Evolutionary conservation across 768 basidiomycete species (phyloP).

Genomic region (Trametes cingulata): DNA sequence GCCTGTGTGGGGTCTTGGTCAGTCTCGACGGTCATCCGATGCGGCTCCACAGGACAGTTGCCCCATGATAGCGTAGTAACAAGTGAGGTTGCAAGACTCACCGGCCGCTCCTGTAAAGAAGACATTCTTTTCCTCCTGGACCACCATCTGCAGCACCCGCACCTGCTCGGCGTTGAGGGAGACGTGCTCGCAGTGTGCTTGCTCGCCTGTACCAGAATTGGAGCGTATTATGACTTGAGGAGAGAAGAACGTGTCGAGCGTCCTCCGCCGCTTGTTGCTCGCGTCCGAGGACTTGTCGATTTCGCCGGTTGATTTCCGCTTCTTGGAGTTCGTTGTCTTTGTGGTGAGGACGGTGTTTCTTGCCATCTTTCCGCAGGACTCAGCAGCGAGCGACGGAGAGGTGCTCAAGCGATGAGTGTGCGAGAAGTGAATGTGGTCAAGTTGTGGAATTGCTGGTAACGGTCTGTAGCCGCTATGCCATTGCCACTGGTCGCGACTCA

Average conservation of each 20-base stretch:
- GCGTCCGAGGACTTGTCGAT: conserved; percentile 9
- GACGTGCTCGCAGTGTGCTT: conserved; percentile 33
- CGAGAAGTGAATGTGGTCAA: neutral
- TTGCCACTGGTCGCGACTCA: conserved; percentile 5
- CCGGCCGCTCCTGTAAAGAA: conserved; percentile 75
- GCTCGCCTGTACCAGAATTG: conserved; percentile 14
- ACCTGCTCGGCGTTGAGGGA: conserved; percentile 56
- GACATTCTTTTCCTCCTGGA: conserved; percentile 58
- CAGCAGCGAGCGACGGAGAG: neutral
- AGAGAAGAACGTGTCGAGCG: conserved; percentile 38
- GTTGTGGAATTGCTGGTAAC: neutral
- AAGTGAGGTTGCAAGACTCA: conserved; percentile 30
- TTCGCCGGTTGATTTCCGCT: conserved; percentile 35
- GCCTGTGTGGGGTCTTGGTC: conserved; percentile 38
- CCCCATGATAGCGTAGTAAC: too few relatives aligned
- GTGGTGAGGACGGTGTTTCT: conserved; percentile 2
- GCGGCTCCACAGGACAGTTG: too few relatives aligned
- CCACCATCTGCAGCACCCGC: conserved; percentile 49
- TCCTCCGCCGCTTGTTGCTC: conserved; percentile 33
- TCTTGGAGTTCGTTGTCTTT: conserved; percentile 24
- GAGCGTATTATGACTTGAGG: conserved; percentile 28
- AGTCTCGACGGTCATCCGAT: neutral
- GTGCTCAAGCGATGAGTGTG: neutral
- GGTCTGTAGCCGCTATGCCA: neutral
- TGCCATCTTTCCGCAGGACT: conserved; percentile 8